phyloP scores from a whole-genome alignment of 805 yeast genomes.

The Barnettozyma botsteinii region DNA sequence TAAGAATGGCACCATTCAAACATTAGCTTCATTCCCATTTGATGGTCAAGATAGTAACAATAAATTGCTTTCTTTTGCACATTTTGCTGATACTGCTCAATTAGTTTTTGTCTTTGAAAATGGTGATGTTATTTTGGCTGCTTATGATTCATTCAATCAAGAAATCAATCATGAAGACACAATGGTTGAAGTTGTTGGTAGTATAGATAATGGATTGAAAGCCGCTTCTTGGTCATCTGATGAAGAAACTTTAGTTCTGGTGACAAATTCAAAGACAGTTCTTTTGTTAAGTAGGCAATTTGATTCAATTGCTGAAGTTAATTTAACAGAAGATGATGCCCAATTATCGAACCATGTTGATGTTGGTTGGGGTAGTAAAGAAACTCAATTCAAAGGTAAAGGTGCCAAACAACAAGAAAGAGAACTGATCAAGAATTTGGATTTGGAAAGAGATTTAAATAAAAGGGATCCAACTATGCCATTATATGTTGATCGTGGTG shows the following conservation, averaged over 20 bases:
- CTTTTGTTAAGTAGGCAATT: slow-evolving; percentile 67
- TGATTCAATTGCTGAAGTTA: slow-evolving; percentile 70
- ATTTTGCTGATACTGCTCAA: slow-evolving; percentile 64
- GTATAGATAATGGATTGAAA: slow-evolving; percentile 67
- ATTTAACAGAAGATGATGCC: slow-evolving; percentile 49
- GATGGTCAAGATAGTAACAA: slow-evolving; percentile 28
- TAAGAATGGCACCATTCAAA: slow-evolving; percentile 53
- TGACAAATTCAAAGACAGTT: slow-evolving; percentile 56
- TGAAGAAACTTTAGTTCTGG: slow-evolving; percentile 74
- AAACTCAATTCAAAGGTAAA: slow-evolving; percentile 92
- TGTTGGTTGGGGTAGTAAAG: slow-evolving; percentile 98
- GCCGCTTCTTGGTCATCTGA: slow-evolving; percentile 88
- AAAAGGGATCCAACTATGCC: slow-evolving; percentile 88
- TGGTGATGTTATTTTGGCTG: slow-evolving; percentile 72
- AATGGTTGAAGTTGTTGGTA: slow-evolving; percentile 68
- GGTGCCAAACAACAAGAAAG: slow-evolving; percentile 82
- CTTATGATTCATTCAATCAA: slow-evolving; percentile 42
- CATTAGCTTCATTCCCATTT: slow-evolving; percentile 56
- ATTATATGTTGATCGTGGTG: slow-evolving; percentile 64
- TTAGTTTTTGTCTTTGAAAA: slow-evolving; percentile 59
- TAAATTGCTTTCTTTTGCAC: slow-evolving; percentile 49
- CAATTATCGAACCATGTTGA: slow-evolving; percentile 74
- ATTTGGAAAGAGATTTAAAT: slow-evolving; percentile 58
- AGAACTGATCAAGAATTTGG: slow-evolving; percentile 47
- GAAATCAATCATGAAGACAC: slow-evolving; percentile 46